Evolutionary conservation across 805 yeast genomes (phyloP), one percentile per base, ranked within the genome.

Genomic region (Saccharomycopsis synnaedendra): DNA sequence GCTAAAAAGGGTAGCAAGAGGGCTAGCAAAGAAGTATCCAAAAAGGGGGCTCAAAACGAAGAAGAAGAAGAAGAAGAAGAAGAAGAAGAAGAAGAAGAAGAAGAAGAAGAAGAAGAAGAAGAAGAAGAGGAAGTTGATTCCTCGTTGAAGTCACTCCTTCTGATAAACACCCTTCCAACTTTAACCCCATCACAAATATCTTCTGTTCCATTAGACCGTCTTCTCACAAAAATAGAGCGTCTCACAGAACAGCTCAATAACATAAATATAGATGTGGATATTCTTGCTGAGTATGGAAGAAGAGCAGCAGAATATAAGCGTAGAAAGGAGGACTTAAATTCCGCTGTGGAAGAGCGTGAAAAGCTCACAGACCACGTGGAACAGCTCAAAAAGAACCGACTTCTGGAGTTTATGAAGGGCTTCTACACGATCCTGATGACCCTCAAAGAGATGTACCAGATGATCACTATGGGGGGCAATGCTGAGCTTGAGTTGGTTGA

Each of bases 401-500:
- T 84, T 46, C 88, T 81, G 53, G 97, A 93, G 62, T 93, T 93
- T 59, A 88, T 88, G 95, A 78, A 76, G 53, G 98, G 99, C 0
- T 93, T 94, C 67, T 76, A 80, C 55, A 72, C 79, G 27, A 93
- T 93, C 32, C 87, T 97, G 1, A 70, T 80, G 61, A 85, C 95
- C 5, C 72, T 93, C 54, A 93, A 90, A 62, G 96, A 87, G 58
- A 89, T 93, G 97, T 93, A 93, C 59, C 95, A 89, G 60, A 85
- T 93, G 94, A 93, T 93, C 52, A 93, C 98, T 1, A 88, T 90
- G 94, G 98, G 98, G 31, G 99, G 99, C 34, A 93, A 90, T 67
- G 99, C 99, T 0, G 98, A 93, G 62, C 71, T 93, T 35, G 99
- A 93, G 62, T 72, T 90, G 41, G 97, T 88, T 19, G 98, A 93